A percentile compares a stretch with the other conserved stretches of the same genome.
phyloP scores from a whole-genome alignment of 1,284 basidiomycete genomes.

The Austropuccinia psidii region DNA sequence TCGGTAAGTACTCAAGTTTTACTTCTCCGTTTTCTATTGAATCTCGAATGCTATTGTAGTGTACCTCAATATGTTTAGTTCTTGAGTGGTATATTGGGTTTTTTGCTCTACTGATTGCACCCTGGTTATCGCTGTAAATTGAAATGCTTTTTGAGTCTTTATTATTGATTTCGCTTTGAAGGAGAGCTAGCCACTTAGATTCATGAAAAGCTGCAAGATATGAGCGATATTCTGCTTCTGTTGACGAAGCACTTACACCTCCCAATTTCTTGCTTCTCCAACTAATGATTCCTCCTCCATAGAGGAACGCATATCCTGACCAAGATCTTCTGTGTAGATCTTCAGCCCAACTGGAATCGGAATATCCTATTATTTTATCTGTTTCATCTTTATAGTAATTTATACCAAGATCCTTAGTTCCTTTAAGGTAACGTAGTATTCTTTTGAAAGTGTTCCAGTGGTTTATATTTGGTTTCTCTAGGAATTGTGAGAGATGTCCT shows the following conservation, averaged over 20 bases:
- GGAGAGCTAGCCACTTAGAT: background rate
- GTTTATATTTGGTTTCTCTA: background rate
- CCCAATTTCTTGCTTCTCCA: constrained; percentile 10
- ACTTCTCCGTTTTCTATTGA: constrained; percentile 13
- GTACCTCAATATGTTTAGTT: constrained; percentile 21
- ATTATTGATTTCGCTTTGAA: background rate
- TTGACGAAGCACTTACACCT: background rate
- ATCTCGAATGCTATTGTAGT: constrained; percentile 12
- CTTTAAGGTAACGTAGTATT: constrained; percentile 1
- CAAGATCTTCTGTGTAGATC: too few relatives aligned
- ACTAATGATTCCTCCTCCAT: too few relatives aligned
- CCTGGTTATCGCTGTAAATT: constrained; percentile 10
- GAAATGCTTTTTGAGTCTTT: background rate
- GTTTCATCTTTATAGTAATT: too few relatives aligned
- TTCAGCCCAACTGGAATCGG: too few relatives aligned
- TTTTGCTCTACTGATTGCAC: constrained; percentile 8
- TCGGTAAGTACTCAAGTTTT: background rate
- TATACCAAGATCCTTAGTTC: background rate
- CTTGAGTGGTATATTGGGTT: constrained; percentile 29
- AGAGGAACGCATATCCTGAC: too few relatives aligned
- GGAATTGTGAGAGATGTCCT: background rate
- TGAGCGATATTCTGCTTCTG: background rate
- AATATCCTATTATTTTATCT: too few relatives aligned
- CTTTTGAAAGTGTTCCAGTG: constrained; percentile 9
- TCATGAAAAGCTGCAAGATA: constrained; percentile 1